A percentile compares a stretch with the other conserved stretches of the same genome.
Conservation (phyloP, 2,329 filamentous ascomycete genomes). For the Calonectria hawksworthii region DNA sequence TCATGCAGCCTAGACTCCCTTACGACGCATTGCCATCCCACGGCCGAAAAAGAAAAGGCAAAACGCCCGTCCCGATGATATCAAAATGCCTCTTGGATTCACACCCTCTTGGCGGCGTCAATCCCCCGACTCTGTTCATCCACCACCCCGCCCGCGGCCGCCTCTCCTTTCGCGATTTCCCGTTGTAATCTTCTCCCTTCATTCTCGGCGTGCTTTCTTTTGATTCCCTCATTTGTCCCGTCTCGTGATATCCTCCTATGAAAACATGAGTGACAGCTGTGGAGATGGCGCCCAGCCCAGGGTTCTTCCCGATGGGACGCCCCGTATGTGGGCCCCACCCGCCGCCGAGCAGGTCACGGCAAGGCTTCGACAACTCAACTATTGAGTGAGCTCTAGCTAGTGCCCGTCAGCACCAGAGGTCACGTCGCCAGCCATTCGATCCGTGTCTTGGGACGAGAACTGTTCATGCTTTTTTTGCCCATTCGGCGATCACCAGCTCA, state of each 20-base stretch:
- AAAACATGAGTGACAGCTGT: slow-evolving; percentile 39
- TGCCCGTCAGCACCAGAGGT: slow-evolving; percentile 31
- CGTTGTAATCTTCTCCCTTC: background rate
- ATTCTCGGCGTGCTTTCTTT: background rate
- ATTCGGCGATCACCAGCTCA: slow-evolving; percentile 31
- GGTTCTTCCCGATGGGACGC: slow-evolving; percentile 48
- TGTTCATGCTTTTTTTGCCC: slow-evolving; percentile 28
- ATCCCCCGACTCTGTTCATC: background rate
- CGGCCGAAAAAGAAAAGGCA: background rate
- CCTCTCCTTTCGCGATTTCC: background rate
- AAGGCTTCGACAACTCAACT: slow-evolving; percentile 17
- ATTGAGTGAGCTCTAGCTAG: slow-evolving; percentile 38
- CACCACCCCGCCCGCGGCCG: background rate
- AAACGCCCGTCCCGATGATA: slow-evolving; percentile 6
- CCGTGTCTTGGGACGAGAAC: slow-evolving; percentile 21
- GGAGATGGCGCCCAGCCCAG: slow-evolving; percentile 41
- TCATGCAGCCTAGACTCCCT: slow-evolving; percentile 1
- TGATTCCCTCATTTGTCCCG: slow-evolving; percentile 16
- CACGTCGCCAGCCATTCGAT: slow-evolving; percentile 21
- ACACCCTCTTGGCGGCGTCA: background rate
- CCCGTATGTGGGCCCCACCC: slow-evolving; percentile 40
- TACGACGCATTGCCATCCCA: background rate
- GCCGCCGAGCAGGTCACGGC: slow-evolving; percentile 14
- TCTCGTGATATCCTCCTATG: slow-evolving; percentile 20
- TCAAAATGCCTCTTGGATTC: slow-evolving; percentile 3